Evolutionary conservation across 1,284 basidiomycete species (phyloP).

Genomic region (Porogramme epimiltina): DNA sequence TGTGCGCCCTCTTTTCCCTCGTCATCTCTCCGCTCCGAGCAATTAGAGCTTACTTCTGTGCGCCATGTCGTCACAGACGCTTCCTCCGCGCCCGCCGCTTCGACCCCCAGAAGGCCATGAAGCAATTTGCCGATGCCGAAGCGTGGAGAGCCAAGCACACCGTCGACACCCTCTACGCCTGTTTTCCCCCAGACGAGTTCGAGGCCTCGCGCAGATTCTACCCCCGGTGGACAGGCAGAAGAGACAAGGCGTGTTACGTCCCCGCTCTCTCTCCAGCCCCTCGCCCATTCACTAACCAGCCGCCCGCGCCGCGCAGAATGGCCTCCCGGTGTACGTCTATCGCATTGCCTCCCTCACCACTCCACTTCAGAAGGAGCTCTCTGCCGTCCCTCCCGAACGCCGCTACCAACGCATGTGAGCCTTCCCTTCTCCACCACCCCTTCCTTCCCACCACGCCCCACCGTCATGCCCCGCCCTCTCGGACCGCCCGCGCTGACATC

Average conservation of each 20-base stretch:
- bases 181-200: constrained; percentile 61
- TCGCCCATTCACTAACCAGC: background rate
- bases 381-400: constrained; percentile 50
- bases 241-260: constrained; percentile 54
- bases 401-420: constrained; percentile 72
- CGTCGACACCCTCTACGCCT: constrained; percentile 62
- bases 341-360: constrained; percentile 56
- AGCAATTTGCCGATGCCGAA: constrained; percentile 67
- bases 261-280: background rate
- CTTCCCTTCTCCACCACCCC: constrained; percentile 7
- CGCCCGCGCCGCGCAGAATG: constrained; percentile 43
- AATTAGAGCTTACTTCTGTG: background rate
- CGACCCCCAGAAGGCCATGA: constrained; percentile 61
- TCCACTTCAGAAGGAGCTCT: constrained; percentile 60
- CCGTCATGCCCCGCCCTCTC: background rate
- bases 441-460: constrained; percentile 1
- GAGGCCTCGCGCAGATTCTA: constrained; percentile 64
- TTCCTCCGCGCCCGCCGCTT: constrained; percentile 76
- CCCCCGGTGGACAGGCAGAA: constrained; percentile 76
- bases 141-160: constrained; percentile 64
- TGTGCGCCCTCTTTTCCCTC: constrained; percentile 51
- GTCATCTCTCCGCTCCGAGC: background rate
- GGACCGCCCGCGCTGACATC: background rate
- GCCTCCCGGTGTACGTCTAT: constrained; percentile 75
- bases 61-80: constrained; percentile 45